A percentile compares a stretch with the other conserved stretches of the same genome.
phyloP scores from a whole-genome alignment of 1,284 basidiomycete species.

The Ceratobasidium sp. region DNA sequence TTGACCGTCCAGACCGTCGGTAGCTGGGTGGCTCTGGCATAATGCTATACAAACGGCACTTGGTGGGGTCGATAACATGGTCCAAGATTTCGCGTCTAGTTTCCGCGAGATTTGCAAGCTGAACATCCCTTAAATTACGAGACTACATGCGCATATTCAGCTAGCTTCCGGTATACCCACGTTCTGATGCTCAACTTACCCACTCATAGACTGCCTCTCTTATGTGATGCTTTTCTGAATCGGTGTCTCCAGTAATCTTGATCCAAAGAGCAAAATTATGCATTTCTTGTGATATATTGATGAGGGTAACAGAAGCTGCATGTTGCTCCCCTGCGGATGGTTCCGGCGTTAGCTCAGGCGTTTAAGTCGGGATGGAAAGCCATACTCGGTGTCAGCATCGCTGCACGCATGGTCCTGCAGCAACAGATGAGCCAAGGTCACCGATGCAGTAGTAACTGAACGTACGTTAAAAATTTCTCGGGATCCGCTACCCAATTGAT shows the following conservation, averaged over 20 bases:
- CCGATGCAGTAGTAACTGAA: background rate
- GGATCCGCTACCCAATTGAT: background rate
- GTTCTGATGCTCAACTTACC: background rate
- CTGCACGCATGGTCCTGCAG: background rate
- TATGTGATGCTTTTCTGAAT: too few relatives aligned
- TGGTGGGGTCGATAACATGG: slow-evolving; percentile 9
- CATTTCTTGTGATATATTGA: background rate
- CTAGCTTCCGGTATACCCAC: background rate
- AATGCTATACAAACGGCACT: background rate
- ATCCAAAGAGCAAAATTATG: too few relatives aligned
- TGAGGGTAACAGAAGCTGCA: background rate
- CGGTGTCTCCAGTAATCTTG: too few relatives aligned
- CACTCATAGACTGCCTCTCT: too few relatives aligned
- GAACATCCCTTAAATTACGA: background rate
- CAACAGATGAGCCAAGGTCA: background rate
- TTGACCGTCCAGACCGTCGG: background rate
- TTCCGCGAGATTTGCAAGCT: background rate
- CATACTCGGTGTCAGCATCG: background rate
- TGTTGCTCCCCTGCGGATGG: background rate
- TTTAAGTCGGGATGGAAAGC: background rate
- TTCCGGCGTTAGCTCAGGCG: background rate
- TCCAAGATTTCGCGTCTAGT: slow-evolving; percentile 9
- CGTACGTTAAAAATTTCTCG: background rate
- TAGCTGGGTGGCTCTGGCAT: background rate
- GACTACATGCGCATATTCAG: slow-evolving; percentile 2